Evolutionary conservation across 768 basidiomycete species (phyloP), one percentile per base, ranked within the genome.

Genomic region (Gautieria morchelliformis): DNA sequence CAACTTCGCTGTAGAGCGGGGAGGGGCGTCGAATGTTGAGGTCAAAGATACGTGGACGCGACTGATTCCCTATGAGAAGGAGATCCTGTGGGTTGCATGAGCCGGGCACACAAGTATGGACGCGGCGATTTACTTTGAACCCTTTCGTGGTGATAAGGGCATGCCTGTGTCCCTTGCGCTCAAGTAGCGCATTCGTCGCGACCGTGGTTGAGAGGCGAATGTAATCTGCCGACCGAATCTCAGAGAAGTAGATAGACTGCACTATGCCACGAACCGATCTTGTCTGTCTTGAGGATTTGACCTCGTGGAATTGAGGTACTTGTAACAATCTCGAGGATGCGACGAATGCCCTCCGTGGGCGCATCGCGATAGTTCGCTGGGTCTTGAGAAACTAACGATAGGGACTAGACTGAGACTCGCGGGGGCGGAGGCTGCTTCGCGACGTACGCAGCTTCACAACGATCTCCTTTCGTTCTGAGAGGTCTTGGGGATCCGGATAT

Each of bases 1-100:
- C 64, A 4, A 92, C 89, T 3, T 74, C 72, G 0, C 83, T 80
- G 68, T 94, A 98, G 5, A 98, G 73, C 3, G 89, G 86, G 0
- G 78, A 63, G 0, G 86, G 78, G 10, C 90, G 81, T 24, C 84
- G 81, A 67, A 97, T 94, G 64, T 94, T 89, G 24, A 98, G 77
- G 69, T 96, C 94, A 64, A 98, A 98, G 63, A 97, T 96, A 64
- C 82, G 83, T 1, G 95, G 95, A 20, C 95, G 86, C 17, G 92
- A 87, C 68, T 97, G 95, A 68, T 96, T 96, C 9, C 93, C 92
- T 58, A 98, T 97, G 33, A 89, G 77, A 6, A 98, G 78, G 10
- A 97, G 82, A 69, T 96, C 94, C 67, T 69, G 56, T 63, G 35
- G 32, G 10, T 37, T 48, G 66, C 20, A n/a, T 15, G 19, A 41